Percentiles rank a stretch among this genome's conserved stretches.
Evolutionary conservation across 352 stramenopile genomes (phyloP).

Genomic region (Phytophthora pini): DNA sequence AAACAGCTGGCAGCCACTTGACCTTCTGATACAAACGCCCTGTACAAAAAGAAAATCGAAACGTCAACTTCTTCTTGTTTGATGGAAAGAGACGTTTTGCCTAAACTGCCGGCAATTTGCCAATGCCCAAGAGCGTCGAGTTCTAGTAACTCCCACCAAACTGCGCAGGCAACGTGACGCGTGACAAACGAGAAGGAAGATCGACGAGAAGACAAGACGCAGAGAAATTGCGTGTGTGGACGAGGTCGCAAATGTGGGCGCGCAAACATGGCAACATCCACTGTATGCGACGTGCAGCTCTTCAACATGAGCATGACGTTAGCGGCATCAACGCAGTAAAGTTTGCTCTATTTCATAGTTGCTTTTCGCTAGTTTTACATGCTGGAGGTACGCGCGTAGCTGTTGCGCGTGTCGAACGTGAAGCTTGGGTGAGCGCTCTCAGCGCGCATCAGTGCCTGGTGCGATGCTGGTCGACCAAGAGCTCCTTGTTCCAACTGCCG

Average conservation of each 20-base stretch:
- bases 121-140: not conserved
- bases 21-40: slow-evolving; percentile 1
- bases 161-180: too few species aligned
- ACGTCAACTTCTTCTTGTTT: slow-evolving; percentile 2
- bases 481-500: slow-evolving; percentile 28
- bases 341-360: slow-evolving; percentile 11
- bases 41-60: slow-evolving; percentile 3
- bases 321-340: slow-evolving; percentile 12
- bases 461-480: slow-evolving; percentile 27
- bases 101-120: not conserved
- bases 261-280: slow-evolving; percentile 10
- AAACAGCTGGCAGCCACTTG: slow-evolving; percentile 5
- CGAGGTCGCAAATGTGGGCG: not conserved
- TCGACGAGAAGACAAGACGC: too few species aligned
- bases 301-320: not conserved
- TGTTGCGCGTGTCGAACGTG: slow-evolving; percentile 16
- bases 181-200: too few species aligned
- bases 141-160: too few species aligned
- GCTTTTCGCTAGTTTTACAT: slow-evolving; percentile 31
- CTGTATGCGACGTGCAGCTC: slow-evolving; percentile 20
- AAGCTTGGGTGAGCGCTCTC: slow-evolving; percentile 20
- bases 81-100: not conserved
- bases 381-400: slow-evolving; percentile 29
- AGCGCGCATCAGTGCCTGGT: slow-evolving; percentile 24
- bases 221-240: not conserved